Evolutionary conservation across 768 basidiomycete genomes (phyloP), one percentile per base, ranked within the genome.

Genomic region (Pulveroboletus sp.): DNA sequence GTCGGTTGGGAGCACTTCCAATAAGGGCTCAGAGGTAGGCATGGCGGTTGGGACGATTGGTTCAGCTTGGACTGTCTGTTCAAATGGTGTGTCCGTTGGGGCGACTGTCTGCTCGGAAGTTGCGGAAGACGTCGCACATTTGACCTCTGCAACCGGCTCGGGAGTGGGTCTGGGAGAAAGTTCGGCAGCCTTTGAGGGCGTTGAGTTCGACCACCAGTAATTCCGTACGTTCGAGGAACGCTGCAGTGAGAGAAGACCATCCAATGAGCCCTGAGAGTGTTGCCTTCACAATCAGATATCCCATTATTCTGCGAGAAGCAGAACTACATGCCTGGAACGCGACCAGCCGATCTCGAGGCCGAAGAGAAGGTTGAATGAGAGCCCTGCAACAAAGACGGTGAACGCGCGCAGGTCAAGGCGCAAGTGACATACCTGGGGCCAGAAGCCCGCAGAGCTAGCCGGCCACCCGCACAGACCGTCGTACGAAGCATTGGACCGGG

Each of bases 161-260:
- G 49, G 46, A 15, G 21, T 7, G 26, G 21, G 21, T 28, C 27
- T 33, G 14, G 30, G 39, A 27, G 4, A 32, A 30, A 35, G 21
- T 42, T 26, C 49, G 24, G 32, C 38, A 27, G 9, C 46, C 43
- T 43, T 48, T 14, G 51, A 11, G 28, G 40, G 15, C 0, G 55
- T 39, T 41, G 66, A 48, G 39, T 61, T 68, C 3, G 66, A 62
- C 66, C 68, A 68, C 68, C 66, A 68, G 49, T 55, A 70, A 47
- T 47, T 70, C 8, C 68, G 66, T 31, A 30, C 49, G 45, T 55
- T 56, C 14, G 47, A 51, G 37, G 53, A 26, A 24, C 55, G 51
- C 44, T 46, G 62, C n/a, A 26, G 38, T 38, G 49, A 43, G 26
- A 46, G n/a, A n/a, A 60, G 28, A 31, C 24, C 24, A 27, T 28